These are phyloP conservation scores for Orobanche coerulescens DNA, from an alignment of 257 asterid genomes.

Conservation along the genomic window DNA sequence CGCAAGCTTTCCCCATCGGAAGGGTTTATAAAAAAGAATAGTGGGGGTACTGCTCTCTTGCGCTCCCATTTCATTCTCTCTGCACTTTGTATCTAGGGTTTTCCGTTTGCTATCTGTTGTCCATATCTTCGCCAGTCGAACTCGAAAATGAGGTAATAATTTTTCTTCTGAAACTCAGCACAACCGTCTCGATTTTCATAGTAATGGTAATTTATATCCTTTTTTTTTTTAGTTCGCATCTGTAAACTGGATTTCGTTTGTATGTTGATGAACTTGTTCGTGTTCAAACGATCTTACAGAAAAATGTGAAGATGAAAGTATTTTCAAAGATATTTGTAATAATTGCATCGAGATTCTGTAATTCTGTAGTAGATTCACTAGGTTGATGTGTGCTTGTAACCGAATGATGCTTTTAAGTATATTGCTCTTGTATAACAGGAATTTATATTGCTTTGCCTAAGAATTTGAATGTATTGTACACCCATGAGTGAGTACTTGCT, in stretches of 20 bases:
- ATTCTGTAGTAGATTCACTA: neutral
- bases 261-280: neutral
- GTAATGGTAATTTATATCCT: neutral
- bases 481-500: neutral
- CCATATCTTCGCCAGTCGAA: neutral
- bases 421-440: no score
- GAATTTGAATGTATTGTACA: no score
- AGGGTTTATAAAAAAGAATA: slow-evolving; percentile 21
- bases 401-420: neutral
- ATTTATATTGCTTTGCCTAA: no score
- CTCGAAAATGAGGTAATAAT: slow-evolving; percentile 48
- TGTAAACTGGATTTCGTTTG: neutral
- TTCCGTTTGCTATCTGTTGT: slow-evolving; percentile 7
- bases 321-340: neutral
- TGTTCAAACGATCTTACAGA: neutral
- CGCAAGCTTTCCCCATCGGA: neutral
- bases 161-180: neutral
- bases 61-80: neutral
- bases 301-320: neutral
- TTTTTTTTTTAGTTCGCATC: neutral
- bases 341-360: neutral
- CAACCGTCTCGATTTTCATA: neutral
- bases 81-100: slow-evolving; percentile 45
- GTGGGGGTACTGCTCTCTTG: neutral
- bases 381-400: neutral